These are phyloP conservation scores for Mucor saturninus DNA, from an alignment of 371 early-diverging fungal genomes.

Conservation along the genomic window DNA sequence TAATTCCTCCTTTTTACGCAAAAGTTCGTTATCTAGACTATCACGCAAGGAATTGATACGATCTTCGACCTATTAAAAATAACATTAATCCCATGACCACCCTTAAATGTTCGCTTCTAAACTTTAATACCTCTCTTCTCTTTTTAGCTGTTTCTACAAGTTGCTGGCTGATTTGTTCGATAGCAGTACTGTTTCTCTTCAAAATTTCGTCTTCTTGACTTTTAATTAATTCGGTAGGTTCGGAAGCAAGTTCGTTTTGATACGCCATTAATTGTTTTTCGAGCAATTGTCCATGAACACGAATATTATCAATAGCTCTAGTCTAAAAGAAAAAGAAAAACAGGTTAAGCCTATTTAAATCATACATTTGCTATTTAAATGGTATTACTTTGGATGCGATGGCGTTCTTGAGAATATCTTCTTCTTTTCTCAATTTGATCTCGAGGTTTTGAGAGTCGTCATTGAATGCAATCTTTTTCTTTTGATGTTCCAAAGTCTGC, in stretches of 20 bases:
- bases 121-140: not conserved
- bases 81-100: not conserved
- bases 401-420: constrained; percentile 51
- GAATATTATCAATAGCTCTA: constrained; percentile 43
- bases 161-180: constrained; percentile 59
- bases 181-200: constrained; percentile 46
- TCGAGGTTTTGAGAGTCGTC: constrained; percentile 60
- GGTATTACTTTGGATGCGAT: constrained; percentile 12
- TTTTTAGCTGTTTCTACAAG: constrained; percentile 38
- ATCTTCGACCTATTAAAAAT: constrained; percentile 57
- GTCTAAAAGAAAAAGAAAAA: constrained; percentile 24
- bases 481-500: constrained; percentile 53
- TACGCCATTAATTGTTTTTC: constrained; percentile 64
- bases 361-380: not conserved
- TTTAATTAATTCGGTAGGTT: constrained; percentile 56
- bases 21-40: constrained; percentile 67
- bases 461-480: constrained; percentile 53
- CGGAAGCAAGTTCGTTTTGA: constrained; percentile 61
- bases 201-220: constrained; percentile 62
- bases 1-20: constrained; percentile 65
- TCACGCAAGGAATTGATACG: constrained; percentile 75
- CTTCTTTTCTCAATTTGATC: constrained; percentile 59
- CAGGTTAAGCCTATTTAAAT: no score
- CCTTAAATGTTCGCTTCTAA: not conserved
- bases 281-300: constrained; percentile 41